Evolutionary conservation across 202 grass and related monocot species (phyloP).

Genomic region (Digitaria exilis): DNA sequence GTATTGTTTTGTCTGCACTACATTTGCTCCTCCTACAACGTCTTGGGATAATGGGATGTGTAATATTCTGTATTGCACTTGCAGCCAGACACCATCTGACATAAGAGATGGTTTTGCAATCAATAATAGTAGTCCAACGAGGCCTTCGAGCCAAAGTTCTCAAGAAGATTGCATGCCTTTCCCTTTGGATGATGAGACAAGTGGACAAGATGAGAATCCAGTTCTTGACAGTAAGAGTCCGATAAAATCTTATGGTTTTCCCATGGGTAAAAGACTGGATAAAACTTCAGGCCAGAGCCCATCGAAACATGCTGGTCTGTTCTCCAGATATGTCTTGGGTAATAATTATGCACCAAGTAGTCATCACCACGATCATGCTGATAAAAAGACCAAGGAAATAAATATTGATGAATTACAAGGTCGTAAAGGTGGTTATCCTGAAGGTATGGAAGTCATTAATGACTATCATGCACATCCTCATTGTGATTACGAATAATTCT

Average conservation of each 20-base stretch:
- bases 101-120: slow-evolving; percentile 27
- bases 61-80: slow-evolving; percentile 42
- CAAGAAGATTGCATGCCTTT: slow-evolving; percentile 94
- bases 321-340: slow-evolving; percentile 70
- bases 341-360: slow-evolving; percentile 48
- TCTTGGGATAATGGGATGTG: slow-evolving; percentile 17
- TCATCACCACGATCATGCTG: slow-evolving; percentile 50
- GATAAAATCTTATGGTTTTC: slow-evolving; percentile 59
- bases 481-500: slow-evolving; percentile 32
- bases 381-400: slow-evolving; percentile 55
- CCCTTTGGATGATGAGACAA: slow-evolving; percentile 71
- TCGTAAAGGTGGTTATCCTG: slow-evolving; percentile 44
- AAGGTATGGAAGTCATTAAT: slow-evolving; percentile 60
- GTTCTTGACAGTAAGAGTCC: slow-evolving; percentile 43
- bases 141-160: slow-evolving; percentile 62
- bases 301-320: slow-evolving; percentile 57
- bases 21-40: slow-evolving; percentile 12
- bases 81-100: slow-evolving; percentile 55
- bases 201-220: slow-evolving; percentile 59
- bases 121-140: no score
- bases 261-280: slow-evolving; percentile 45
- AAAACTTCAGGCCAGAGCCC: slow-evolving; percentile 62
- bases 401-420: slow-evolving; percentile 45
- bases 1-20: slow-evolving; percentile 45
- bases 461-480: slow-evolving; percentile 36